A percentile compares a stretch with the other conserved stretches of the same genome.
These are phyloP conservation scores for Diplodia mutila DNA, from an alignment of 2,329 filamentous ascomycete species.

Conservation along the genomic window DNA sequence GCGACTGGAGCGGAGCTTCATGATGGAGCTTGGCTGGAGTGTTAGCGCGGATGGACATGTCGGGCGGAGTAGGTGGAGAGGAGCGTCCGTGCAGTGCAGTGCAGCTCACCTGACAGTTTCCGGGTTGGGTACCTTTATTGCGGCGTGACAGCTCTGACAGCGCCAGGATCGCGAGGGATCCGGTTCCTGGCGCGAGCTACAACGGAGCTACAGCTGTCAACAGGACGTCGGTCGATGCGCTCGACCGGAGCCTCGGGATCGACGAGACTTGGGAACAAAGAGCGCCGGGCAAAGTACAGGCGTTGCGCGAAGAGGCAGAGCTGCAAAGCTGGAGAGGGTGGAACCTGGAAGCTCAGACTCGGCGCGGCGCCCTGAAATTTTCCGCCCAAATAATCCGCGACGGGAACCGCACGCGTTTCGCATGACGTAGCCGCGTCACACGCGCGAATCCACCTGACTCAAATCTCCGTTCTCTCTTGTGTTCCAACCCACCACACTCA, in stretches of 20 bases:
- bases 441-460: background rate
- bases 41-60: background rate
- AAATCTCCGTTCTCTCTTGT: no score
- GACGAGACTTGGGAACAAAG: background rate
- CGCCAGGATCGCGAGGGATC: no score
- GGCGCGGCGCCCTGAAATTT: background rate
- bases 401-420: background rate
- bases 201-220: background rate
- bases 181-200: background rate
- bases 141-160: background rate
- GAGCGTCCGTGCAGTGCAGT: constrained; percentile 17
- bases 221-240: background rate
- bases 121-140: background rate
- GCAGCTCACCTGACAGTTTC: background rate
- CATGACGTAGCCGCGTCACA: background rate
- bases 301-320: background rate
- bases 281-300: background rate
- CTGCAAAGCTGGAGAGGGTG: background rate
- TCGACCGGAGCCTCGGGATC: background rate
- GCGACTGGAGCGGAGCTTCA: background rate
- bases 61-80: background rate
- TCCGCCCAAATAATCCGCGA: background rate
- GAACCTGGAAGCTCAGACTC: no score
- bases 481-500: no score
- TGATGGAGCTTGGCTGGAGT: background rate